Base-by-base conservation (phyloP, 1,139 yeast species). In the Pichia sp. region DNA sequence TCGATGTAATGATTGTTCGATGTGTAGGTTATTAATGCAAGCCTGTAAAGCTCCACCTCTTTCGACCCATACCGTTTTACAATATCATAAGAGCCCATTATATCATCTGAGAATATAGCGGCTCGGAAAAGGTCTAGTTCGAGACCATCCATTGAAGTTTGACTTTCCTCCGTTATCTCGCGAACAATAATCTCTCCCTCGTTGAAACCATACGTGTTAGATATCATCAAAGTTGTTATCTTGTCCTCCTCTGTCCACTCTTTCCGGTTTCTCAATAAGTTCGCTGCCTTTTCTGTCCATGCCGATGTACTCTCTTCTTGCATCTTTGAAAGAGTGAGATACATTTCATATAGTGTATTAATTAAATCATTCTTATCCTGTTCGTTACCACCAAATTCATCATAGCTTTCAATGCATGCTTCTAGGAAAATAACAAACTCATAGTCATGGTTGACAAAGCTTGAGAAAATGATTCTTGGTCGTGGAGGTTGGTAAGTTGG, bases 351-450 rank as follows among this genome's bases (percentile, higher is more conserved):
- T 29, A 91, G 62, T 0, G 96, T 86, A 9, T 83, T 74, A 38
- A 84, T 62, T 25, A 88, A 67, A 33, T 83, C 94, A 38, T 69
- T 72, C 46, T 77, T 74, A 50, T 86, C 95, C 45, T 72, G 71
- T 15, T 64, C 63, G 40, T 76, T 72, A 0, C 93, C 94, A 42
- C 82, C 91, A 52, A 77, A 83, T 42, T 68, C 71, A 41, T 82
- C 88, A 54, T 84, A 84, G 8, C 84, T 71, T 48, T 81, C 86
- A 14, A 87, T 63, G 51, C 96, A 86, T 0, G 97, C 96, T 54
- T 91, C 98, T 38, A 91, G 60, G 48, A 93, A 88, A n/a, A 85
- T 83, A 15, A 88, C 94, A 67, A 91, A 88, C 51, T 88, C 93
- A 51, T 79, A 74, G 0, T 94, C 87, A 53, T 83, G 86, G 50